These are phyloP conservation scores for Ceratocystis huliohia DNA, from an alignment of 2,329 filamentous ascomycete genomes.

Conservation along the genomic window DNA sequence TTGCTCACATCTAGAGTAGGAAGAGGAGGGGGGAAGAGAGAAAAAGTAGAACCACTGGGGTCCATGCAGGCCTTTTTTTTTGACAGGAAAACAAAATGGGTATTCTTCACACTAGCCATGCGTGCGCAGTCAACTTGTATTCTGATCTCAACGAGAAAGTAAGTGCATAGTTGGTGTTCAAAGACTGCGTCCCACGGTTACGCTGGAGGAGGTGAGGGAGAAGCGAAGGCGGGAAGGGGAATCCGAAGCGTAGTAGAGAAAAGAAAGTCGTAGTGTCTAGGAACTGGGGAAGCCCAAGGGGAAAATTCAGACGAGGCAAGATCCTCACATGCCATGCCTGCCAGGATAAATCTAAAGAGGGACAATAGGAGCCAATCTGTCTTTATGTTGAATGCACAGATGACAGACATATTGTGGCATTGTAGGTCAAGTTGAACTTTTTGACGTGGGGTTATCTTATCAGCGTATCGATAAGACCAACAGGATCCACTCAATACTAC, in stretches of 20 bases:
- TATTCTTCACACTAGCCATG: not conserved
- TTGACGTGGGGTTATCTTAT: not conserved
- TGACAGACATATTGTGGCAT: not conserved
- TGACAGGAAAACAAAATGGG: constrained; percentile 11
- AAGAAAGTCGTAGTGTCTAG: no score
- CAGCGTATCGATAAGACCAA: not conserved
- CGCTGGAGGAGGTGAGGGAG: not conserved
- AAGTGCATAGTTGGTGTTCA: constrained; percentile 5
- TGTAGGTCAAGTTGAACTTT: not conserved
- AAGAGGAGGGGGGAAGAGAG: not conserved
- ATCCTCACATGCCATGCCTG: no score
- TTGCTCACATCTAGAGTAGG: not conserved
- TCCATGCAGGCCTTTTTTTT: constrained; percentile 8
- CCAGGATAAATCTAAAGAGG: no score
- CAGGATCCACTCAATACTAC: constrained; percentile 2
- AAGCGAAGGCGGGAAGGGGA: no score
- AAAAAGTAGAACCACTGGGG: not conserved
- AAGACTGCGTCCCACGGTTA: not conserved
- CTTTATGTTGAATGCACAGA: no score
- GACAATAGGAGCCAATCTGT: no score
- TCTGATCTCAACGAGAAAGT: constrained; percentile 14
- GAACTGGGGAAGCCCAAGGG: no score
- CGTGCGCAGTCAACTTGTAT: not conserved
- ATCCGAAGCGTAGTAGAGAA: no score
- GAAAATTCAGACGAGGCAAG: no score